Conservation (phyloP, 805 yeast species). For the Candida ovalis region DNA sequence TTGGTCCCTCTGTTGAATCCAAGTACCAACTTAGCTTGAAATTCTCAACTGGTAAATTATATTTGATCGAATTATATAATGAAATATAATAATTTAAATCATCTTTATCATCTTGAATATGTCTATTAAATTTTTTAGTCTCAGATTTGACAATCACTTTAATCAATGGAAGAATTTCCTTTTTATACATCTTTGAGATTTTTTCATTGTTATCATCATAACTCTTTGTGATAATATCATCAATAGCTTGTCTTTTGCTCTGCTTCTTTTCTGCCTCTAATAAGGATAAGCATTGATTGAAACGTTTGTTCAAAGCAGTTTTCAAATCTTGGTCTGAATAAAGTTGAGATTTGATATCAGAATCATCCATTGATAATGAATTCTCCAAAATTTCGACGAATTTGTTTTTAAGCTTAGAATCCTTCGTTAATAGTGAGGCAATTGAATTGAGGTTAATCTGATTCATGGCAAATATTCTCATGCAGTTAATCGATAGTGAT, state of each 20-base stretch:
- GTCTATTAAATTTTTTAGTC: conserved; percentile 45
- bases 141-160: conserved; percentile 42
- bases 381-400: conserved; percentile 4
- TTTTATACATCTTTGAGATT: conserved; percentile 5
- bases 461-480: conserved; percentile 18
- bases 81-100: conserved; percentile 46
- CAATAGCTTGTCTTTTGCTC: conserved; percentile 3
- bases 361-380: conserved; percentile 19
- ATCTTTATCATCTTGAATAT: conserved; percentile 63
- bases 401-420: not conserved
- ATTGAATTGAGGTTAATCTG: conserved; percentile 1
- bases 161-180: conserved; percentile 34
- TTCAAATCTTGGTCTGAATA: conserved; percentile 8
- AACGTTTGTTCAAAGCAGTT: conserved; percentile 6
- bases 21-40: conserved; percentile 40
- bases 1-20: conserved; percentile 67
- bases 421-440: not conserved
- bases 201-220: not conserved
- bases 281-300: conserved; percentile 4
- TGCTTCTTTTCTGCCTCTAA: conserved; percentile 1
- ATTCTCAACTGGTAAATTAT: conserved; percentile 26
- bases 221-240: not conserved
- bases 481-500: conserved; percentile 21
- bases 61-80: conserved; percentile 44
- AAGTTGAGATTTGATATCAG: conserved; percentile 13